Conservation (phyloP, 2,329 filamentous ascomycete genomes). For the Sclerotinia glacialis region DNA sequence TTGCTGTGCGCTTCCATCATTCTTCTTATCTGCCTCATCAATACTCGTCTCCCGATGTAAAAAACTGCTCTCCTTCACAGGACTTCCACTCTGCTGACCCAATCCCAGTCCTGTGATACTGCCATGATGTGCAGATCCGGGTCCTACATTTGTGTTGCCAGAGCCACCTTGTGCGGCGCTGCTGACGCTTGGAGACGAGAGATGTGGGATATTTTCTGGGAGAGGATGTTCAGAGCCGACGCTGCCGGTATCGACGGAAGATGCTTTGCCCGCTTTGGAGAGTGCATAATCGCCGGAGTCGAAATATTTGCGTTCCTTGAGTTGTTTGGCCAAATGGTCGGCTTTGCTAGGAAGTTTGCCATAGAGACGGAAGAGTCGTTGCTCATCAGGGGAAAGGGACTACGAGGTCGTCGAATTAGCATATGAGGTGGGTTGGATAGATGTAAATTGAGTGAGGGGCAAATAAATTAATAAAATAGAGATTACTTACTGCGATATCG, state of each 20-base stretch:
- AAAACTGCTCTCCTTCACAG: constrained; percentile 87
- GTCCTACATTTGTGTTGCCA: constrained; percentile 44
- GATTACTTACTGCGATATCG: constrained; percentile 77
- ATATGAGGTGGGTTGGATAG: constrained; percentile 6
- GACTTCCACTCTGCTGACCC: constrained; percentile 63
- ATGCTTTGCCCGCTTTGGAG: constrained; percentile 95
- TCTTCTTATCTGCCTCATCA: constrained; percentile 53
- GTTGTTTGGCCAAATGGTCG: constrained; percentile 94
- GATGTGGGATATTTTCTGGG: constrained; percentile 91
- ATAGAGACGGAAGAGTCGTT: constrained; percentile 93
- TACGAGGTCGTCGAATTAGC: constrained; percentile 42
- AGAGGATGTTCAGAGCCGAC: constrained; percentile 94
- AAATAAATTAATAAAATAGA: neutral
- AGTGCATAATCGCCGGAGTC: constrained; percentile 95
- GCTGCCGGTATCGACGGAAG: constrained; percentile 86
- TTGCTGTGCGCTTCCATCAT: constrained; percentile 32
- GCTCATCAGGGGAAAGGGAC: constrained; percentile 92
- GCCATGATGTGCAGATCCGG: constrained; percentile 27
- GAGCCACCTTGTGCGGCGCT: constrained; percentile 43
- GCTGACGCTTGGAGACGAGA: constrained; percentile 59
- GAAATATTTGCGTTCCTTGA: constrained; percentile 99
- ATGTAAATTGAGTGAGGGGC: neutral
- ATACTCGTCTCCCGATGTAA: constrained; percentile 77
- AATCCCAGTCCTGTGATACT: constrained; percentile 46
- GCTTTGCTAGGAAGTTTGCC: constrained; percentile 96